These are phyloP conservation scores for Pyrus bretschneideri DNA, from an alignment of 306 rosid species.

Conservation along the genomic window DNA sequence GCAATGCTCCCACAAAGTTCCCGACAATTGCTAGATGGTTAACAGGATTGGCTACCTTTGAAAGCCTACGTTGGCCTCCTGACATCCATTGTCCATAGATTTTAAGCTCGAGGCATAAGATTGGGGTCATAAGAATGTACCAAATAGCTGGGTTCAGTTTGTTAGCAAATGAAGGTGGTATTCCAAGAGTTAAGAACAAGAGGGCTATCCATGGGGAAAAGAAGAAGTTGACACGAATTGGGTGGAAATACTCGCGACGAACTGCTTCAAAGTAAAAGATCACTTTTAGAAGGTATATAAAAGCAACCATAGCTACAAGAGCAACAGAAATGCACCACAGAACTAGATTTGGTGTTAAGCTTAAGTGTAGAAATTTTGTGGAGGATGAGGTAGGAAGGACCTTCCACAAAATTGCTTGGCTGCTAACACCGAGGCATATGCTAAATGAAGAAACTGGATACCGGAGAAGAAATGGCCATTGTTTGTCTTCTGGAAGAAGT, in stretches of 20 bases:
- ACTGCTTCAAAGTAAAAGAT: constrained; percentile 80
- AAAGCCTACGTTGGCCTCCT: constrained; percentile 79
- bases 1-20: constrained; percentile 81
- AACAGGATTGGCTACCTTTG: constrained; percentile 83
- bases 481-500: constrained; percentile 61
- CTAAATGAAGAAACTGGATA: constrained; percentile 69
- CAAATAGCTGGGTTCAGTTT: constrained; percentile 47
- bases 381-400: constrained; percentile 54
- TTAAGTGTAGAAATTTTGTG: constrained; percentile 61
- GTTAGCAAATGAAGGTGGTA: constrained; percentile 56
- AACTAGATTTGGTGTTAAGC: constrained; percentile 42
- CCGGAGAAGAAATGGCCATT: constrained; percentile 86
- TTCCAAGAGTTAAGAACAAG: constrained; percentile 65
- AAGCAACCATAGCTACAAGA: constrained; percentile 26
- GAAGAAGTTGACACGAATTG: constrained; percentile 82
- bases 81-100: constrained; percentile 99
- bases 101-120: constrained; percentile 73
- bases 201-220: constrained; percentile 86
- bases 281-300: constrained; percentile 48
- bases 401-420: constrained; percentile 95
- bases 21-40: constrained; percentile 80
- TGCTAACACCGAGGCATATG: constrained; percentile 79
- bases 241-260: constrained; percentile 86
- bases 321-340: constrained; percentile 61
- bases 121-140: constrained; percentile 80